Percentiles rank a stretch among this genome's conserved stretches.
Conservation (phyloP, 169 alveolate species). For the Plasmodium malariae region DNA sequence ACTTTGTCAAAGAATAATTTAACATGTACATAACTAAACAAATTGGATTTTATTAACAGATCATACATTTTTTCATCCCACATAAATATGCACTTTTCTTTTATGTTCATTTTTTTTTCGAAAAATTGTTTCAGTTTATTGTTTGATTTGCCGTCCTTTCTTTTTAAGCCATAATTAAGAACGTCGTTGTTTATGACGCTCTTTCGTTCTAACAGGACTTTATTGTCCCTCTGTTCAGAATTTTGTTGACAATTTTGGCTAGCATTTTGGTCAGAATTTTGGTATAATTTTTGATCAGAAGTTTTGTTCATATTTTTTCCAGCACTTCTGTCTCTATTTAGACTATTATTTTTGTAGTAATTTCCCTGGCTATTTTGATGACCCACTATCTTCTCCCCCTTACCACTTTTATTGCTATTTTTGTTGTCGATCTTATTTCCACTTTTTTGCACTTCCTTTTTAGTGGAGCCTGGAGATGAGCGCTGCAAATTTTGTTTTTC, state of each 20-base stretch:
- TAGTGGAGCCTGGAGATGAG: neutral
- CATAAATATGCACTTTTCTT: conserved; percentile 45
- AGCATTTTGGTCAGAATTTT: neutral
- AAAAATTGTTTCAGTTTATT: conserved; percentile 23
- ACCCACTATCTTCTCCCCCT: no score
- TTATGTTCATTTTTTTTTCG: conserved; percentile 71
- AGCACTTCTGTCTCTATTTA: no score
- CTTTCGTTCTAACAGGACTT: conserved; percentile 25
- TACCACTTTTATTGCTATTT: no score
- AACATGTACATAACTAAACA: conserved; percentile 62
- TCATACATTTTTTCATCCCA: conserved; percentile 73
- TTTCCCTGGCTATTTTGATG: no score
- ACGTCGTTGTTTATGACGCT: conserved; percentile 9
- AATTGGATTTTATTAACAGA: conserved; percentile 30
- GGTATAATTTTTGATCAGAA: no score
- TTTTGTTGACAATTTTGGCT: no score
- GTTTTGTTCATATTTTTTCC: no score
- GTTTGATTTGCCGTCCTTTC: neutral
- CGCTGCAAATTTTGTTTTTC: neutral
- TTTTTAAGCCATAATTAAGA: conserved; percentile 19
- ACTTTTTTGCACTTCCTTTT: neutral
- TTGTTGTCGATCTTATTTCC: neutral
- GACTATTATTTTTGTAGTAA: no score
- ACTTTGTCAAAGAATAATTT: conserved; percentile 30
- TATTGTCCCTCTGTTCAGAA: no score